Conservation (phyloP, 305 asterid genomes). For the Fraxinus albicans region DNA sequence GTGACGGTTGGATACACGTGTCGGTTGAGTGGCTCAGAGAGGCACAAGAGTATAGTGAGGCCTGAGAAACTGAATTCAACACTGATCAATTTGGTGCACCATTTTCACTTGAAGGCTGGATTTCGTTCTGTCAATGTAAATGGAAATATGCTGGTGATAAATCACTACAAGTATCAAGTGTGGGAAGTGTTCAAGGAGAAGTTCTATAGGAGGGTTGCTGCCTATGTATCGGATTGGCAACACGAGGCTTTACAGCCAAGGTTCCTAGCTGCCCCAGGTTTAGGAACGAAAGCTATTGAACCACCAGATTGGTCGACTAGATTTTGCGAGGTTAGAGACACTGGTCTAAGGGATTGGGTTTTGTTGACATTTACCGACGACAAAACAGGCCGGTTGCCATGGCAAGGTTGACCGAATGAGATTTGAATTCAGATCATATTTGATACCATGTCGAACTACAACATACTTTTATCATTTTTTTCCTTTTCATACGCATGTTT, state of each 20-base stretch:
- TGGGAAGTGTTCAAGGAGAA: conserved; percentile 81
- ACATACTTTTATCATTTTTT: too few species aligned
- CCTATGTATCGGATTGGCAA: conserved; percentile 81
- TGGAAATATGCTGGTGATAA: conserved; percentile 43
- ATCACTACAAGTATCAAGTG: conserved; percentile 78
- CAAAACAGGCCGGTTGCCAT: conserved; percentile 49
- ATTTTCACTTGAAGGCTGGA: conserved; percentile 54
- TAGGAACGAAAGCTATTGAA: conserved; percentile 71
- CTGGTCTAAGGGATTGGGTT: conserved; percentile 45
- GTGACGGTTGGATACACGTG: conserved; percentile 68
- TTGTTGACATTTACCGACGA: conserved; percentile 34
- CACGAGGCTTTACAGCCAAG: too few species aligned
- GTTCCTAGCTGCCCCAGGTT: conserved; percentile 78
- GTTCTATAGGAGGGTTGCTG: conserved; percentile 63
- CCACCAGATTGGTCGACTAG: conserved; percentile 61
- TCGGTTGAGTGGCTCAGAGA: conserved; percentile 51
- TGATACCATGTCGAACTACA: background rate
- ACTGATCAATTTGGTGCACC: conserved; percentile 66
- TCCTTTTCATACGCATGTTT: background rate
- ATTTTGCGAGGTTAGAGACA: conserved; percentile 66
- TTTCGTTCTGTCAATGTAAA: conserved; percentile 35
- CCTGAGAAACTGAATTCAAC: conserved; percentile 53
- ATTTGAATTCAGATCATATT: background rate
- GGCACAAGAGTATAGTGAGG: conserved; percentile 74
- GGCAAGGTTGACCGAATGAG: conserved; percentile 33